Evolutionary conservation across 2,329 filamentous ascomycete genomes (phyloP).

Genomic region (Xylariaceae sp.): DNA sequence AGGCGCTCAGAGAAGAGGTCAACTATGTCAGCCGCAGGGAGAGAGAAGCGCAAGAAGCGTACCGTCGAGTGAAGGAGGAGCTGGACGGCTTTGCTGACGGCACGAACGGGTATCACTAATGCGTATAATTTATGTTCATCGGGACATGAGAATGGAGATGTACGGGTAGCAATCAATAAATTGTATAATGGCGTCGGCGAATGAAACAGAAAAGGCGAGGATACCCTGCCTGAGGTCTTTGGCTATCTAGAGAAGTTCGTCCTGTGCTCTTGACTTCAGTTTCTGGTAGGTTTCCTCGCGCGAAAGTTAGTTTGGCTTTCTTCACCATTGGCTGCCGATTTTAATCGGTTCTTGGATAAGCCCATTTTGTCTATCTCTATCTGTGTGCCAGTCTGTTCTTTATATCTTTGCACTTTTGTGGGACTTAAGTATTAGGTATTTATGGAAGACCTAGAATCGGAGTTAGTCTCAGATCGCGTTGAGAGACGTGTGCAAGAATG

Average conservation of each 20-base stretch:
- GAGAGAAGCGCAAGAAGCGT: slow-evolving; percentile 85
- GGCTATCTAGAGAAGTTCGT: not conserved
- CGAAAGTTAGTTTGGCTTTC: too few species aligned
- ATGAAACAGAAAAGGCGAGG: slow-evolving; percentile 5
- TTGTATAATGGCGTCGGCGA: slow-evolving; percentile 16
- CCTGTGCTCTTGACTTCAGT: not conserved
- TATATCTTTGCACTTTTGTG: not conserved
- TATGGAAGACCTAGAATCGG: not conserved
- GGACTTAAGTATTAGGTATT: not conserved
- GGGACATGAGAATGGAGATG: slow-evolving; percentile 4
- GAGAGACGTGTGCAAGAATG: not conserved
- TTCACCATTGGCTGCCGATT: too few species aligned
- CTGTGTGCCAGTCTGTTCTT: not conserved
- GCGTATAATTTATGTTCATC: not conserved
- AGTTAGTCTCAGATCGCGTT: not conserved
- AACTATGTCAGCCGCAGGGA: slow-evolving; percentile 74
- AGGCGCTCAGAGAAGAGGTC: slow-evolving; percentile 76
- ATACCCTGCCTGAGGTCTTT: slow-evolving; percentile 1
- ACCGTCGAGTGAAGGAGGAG: slow-evolving; percentile 72
- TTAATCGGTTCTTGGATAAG: not conserved
- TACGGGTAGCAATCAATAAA: slow-evolving; percentile 16
- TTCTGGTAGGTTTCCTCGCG: too few species aligned
- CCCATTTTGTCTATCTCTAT: not conserved
- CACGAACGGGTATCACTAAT: slow-evolving; percentile 32
- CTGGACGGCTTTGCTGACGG: slow-evolving; percentile 54